Evolutionary conservation across 176 grass and related monocot genomes (phyloP).

Genomic region (Puccinellia tenuiflora): DNA sequence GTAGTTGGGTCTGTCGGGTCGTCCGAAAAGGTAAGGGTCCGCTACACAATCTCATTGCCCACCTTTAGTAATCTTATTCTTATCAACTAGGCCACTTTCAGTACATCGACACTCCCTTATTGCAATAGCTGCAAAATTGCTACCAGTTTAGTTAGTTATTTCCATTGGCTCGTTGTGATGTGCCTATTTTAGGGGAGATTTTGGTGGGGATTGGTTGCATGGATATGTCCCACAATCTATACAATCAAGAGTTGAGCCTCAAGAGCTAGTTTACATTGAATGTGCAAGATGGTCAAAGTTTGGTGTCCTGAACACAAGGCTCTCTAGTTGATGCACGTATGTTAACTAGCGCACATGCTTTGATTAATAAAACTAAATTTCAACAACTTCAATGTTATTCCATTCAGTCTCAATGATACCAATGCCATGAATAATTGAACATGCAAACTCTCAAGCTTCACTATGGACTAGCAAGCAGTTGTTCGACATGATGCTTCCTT

Average conservation of each 20-base stretch:
- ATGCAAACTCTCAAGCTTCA: conserved; percentile 24
- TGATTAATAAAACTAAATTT: conserved; percentile 50
- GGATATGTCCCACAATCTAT: conserved; percentile 65
- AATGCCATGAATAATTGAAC: conserved; percentile 32
- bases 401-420: conserved; percentile 8
- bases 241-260: conserved; percentile 52
- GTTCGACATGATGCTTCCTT: conserved; percentile 56
- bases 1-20: too few species aligned
- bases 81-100: too few species aligned
- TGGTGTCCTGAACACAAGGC: conserved; percentile 71
- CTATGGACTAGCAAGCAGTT: conserved; percentile 65
- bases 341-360: conserved; percentile 35
- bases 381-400: conserved; percentile 62
- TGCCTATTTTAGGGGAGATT: too few species aligned
- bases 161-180: too few species aligned
- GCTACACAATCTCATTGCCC: too few species aligned
- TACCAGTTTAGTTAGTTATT: too few species aligned
- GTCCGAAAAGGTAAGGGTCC: too few species aligned
- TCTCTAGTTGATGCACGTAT: conserved; percentile 50
- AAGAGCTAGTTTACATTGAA: conserved; percentile 52
- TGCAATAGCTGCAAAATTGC: too few species aligned
- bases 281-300: conserved; percentile 64
- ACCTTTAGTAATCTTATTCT: too few species aligned
- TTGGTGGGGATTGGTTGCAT: conserved; percentile 15
- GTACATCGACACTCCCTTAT: too few species aligned